These are phyloP conservation scores for Pyracantha coccinea DNA, from an alignment of 331 rosid genomes.

Conservation along the genomic window DNA sequence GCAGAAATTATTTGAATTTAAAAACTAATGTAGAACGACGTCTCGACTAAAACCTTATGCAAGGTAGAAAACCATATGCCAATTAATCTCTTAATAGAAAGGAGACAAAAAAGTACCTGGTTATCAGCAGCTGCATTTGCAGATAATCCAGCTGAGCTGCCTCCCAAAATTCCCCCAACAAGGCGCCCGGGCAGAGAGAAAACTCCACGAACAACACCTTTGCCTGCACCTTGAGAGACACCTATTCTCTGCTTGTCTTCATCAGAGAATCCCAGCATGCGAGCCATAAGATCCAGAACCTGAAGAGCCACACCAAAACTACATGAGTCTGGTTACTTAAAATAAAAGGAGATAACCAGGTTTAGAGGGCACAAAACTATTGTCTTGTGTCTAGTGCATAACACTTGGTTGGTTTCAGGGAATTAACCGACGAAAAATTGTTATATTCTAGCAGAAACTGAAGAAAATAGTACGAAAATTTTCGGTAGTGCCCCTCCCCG, in stretches of 20 bases:
- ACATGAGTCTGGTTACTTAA: not conserved
- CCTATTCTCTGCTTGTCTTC: conserved; percentile 96
- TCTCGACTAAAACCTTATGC: not conserved
- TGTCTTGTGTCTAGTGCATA: not conserved
- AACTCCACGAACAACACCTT: conserved; percentile 96
- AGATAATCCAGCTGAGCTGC: conserved; percentile 48
- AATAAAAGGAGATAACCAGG: no score
- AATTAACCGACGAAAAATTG: not conserved
- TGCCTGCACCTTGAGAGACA: conserved; percentile 69
- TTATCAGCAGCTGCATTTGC: conserved; percentile 51
- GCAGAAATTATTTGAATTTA: not conserved
- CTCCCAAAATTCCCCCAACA: conserved; percentile 89
- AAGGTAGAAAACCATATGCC: not conserved
- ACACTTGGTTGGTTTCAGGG: not conserved
- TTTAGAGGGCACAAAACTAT: not conserved
- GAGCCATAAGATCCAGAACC: conserved; percentile 98
- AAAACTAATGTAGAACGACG: not conserved
- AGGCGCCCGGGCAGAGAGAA: conserved; percentile 90
- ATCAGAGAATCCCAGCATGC: conserved; percentile 86
- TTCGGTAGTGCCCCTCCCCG: not conserved
- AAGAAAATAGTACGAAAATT: not conserved
- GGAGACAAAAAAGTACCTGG: conserved; percentile 35
- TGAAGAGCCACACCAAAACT: conserved; percentile 14
- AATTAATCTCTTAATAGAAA: not conserved
- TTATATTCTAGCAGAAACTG: not conserved